Evolutionary conservation across 1,139 yeast genomes (phyloP).

Genomic region (Wickerhamiella infanticola): DNA sequence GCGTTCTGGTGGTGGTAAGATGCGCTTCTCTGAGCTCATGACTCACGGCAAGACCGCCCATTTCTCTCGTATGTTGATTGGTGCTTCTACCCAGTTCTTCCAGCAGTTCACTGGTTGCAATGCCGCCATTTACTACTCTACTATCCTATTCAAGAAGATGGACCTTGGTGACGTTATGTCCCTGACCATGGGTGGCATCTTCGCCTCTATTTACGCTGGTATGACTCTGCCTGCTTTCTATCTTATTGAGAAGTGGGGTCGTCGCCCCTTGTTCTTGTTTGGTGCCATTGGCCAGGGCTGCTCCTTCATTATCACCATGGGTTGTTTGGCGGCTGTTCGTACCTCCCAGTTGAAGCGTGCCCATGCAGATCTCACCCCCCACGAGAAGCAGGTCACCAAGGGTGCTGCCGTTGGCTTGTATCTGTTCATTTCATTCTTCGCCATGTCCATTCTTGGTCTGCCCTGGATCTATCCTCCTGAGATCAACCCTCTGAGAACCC

Average conservation of each 20-base stretch:
- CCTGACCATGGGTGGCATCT: conserved; percentile 42
- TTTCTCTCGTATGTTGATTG: conserved; percentile 29
- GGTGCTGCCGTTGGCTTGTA: conserved; percentile 52
- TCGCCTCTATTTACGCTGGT: conserved; percentile 43
- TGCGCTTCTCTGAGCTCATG: conserved; percentile 31
- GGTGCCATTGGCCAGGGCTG: conserved; percentile 32
- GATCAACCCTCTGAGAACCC: conserved; percentile 30
- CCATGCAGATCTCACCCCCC: background rate
- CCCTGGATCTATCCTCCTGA: conserved; percentile 42
- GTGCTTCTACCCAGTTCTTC: conserved; percentile 36
- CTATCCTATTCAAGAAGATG: conserved; percentile 21
- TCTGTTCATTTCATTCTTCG: conserved; percentile 39
- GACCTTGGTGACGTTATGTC: conserved; percentile 37
- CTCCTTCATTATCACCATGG: conserved; percentile 60
- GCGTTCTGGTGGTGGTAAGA: conserved; percentile 22
- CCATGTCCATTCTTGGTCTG: conserved; percentile 27
- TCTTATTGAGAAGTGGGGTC: conserved; percentile 44
- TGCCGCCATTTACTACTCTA: conserved; percentile 20
- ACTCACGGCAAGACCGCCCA: conserved; percentile 32
- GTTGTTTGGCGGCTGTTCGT: conserved; percentile 62
- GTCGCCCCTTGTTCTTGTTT: conserved; percentile 41
- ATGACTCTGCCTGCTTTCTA: conserved; percentile 32
- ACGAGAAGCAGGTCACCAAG: conserved; percentile 9
- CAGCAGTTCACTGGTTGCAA: conserved; percentile 20
- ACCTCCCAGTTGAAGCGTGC: conserved; percentile 16